These are phyloP conservation scores for Pseudogymnoascus sp. DNA, from an alignment of 2,329 filamentous ascomycete genomes.

Conservation along the genomic window DNA sequence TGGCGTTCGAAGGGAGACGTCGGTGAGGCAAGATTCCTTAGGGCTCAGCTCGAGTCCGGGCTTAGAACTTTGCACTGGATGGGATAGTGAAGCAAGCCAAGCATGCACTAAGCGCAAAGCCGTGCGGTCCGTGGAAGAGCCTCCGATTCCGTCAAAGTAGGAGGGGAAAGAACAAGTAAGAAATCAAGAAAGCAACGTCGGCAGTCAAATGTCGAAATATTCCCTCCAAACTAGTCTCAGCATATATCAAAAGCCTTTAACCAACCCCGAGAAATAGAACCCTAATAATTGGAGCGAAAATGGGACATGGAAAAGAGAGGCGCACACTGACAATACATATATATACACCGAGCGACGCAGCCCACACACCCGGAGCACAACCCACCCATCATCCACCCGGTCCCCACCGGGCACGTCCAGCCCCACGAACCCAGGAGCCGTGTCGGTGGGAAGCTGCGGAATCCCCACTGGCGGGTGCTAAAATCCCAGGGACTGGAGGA, in stretches of 20 bases:
- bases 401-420: constrained; percentile 3
- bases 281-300: constrained; percentile 2
- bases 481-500: neutral
- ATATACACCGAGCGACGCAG: neutral
- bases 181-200: neutral
- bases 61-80: neutral
- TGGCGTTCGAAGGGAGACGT: neutral
- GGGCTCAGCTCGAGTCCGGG: neutral
- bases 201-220: neutral
- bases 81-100: neutral
- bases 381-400: constrained; percentile 1
- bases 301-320: neutral
- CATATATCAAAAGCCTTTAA: neutral
- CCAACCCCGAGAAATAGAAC: neutral
- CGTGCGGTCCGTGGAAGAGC: neutral
- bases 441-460: constrained; percentile 2
- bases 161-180: neutral
- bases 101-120: neutral
- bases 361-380: neutral
- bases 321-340: neutral
- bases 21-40: neutral
- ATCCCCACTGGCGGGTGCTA: constrained; percentile 3
- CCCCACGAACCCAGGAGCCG: constrained; percentile 4
- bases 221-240: neutral
- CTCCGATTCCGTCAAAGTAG: neutral